phyloP scores from a whole-genome alignment of 495 filamentous ascomycete genomes.

The Astrothelium subdiscretum region DNA sequence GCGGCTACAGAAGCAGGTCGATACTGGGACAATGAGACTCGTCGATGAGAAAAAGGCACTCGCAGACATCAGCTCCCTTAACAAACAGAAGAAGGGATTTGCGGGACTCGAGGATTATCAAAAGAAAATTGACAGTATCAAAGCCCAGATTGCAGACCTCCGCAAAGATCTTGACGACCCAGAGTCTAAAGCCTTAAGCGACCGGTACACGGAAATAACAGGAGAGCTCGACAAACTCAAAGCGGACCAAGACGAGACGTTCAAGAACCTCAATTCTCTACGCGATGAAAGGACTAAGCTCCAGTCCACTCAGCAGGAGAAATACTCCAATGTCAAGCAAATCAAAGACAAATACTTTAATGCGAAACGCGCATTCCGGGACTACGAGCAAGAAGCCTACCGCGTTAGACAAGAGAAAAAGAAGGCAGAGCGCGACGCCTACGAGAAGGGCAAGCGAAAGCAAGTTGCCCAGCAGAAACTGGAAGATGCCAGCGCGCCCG shows the following conservation, averaged over 20 bases:
- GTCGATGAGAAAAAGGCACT: slow-evolving; percentile 96
- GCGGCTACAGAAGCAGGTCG: slow-evolving; percentile 68
- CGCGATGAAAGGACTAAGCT: slow-evolving; percentile 81
- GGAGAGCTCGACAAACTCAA: slow-evolving; percentile 80
- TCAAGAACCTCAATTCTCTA: slow-evolving; percentile 73
- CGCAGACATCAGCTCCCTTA: slow-evolving; percentile 63
- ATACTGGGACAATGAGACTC: slow-evolving; percentile 76
- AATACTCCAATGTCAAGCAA: slow-evolving; percentile 64
- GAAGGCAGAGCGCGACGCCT: slow-evolving; percentile 65
- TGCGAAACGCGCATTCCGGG: slow-evolving; percentile 59
- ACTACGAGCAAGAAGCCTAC: slow-evolving; percentile 70
- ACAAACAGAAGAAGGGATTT: slow-evolving; percentile 85
- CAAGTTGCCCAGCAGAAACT: slow-evolving; percentile 74
- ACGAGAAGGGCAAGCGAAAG: slow-evolving; percentile 61
- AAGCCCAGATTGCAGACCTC: slow-evolving; percentile 71
- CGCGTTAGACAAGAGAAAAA: slow-evolving; percentile 65
- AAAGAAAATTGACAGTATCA: slow-evolving; percentile 73
- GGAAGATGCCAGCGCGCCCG: slow-evolving; percentile 79
- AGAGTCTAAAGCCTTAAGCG: slow-evolving; percentile 76
- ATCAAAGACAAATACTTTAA: slow-evolving; percentile 79
- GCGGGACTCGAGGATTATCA: slow-evolving; percentile 67
- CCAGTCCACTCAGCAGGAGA: slow-evolving; percentile 69
- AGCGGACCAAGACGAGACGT: slow-evolving; percentile 77
- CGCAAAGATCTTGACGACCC: slow-evolving; percentile 81
- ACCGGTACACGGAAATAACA: slow-evolving; percentile 69